Evolutionary conservation across 2,329 filamentous ascomycete species (phyloP).

Genomic region (Phaeosphaeria sp.): DNA sequence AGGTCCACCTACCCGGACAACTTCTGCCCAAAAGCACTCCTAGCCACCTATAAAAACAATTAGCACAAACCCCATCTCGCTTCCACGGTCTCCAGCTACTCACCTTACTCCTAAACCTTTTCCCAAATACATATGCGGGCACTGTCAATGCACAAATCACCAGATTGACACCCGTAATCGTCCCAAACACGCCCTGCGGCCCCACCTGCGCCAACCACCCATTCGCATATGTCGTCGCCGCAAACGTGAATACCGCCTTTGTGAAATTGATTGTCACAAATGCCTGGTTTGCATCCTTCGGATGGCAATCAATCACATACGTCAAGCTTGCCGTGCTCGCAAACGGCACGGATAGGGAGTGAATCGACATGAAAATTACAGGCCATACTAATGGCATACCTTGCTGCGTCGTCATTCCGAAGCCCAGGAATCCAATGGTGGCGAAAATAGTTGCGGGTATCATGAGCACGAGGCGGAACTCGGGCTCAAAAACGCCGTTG

Average conservation of each 20-base stretch:
- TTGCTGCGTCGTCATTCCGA: constrained; percentile 45
- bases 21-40: constrained; percentile 28
- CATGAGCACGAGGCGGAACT: constrained; percentile 68
- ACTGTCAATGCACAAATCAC: constrained; percentile 75
- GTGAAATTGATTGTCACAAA: constrained; percentile 53
- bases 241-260: constrained; percentile 55
- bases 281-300: constrained; percentile 48
- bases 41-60: constrained; percentile 15
- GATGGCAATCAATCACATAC: constrained; percentile 52
- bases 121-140: constrained; percentile 62
- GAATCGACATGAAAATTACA: constrained; percentile 46
- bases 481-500: constrained; percentile 85
- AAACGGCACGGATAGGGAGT: constrained; percentile 48
- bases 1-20: constrained; percentile 11
- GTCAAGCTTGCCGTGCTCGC: constrained; percentile 48
- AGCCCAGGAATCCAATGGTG: constrained; percentile 51
- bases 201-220: constrained; percentile 67
- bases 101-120: constrained; percentile 37
- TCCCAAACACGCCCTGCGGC: constrained; percentile 70
- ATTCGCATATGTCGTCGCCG: constrained; percentile 80
- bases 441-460: constrained; percentile 39
- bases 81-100: not conserved
- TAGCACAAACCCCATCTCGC: not conserved
- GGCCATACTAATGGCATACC: constrained; percentile 35
- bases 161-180: constrained; percentile 76